These are phyloP conservation scores for Circinella umbellata DNA, from an alignment of 371 early-diverging fungal genomes.

Conservation along the genomic window DNA sequence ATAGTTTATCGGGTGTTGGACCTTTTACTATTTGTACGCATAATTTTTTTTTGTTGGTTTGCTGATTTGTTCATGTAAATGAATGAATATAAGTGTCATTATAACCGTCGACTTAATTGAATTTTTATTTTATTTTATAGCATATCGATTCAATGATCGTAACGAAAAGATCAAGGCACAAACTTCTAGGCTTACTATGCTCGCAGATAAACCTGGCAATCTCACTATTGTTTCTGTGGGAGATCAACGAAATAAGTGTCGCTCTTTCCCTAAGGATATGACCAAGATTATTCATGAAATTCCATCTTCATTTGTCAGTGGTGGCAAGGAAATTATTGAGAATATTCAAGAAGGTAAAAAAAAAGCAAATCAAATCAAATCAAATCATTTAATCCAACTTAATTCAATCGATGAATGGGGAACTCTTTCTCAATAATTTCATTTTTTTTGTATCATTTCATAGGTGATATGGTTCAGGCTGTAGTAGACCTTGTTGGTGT, in stretches of 20 bases:
- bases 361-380: too few species aligned
- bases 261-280: conserved; percentile 46
- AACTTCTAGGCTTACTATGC: conserved; percentile 36
- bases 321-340: conserved; percentile 53
- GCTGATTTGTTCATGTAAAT: not conserved
- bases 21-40: conserved; percentile 44
- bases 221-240: conserved; percentile 57
- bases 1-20: conserved; percentile 44
- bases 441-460: not conserved
- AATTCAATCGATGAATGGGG: not conserved
- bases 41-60: not conserved
- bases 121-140: conserved; percentile 16
- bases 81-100: not conserved
- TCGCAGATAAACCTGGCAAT: conserved; percentile 61
- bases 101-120: not conserved
- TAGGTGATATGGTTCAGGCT: conserved; percentile 57
- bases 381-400: too few species aligned
- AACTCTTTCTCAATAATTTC: not conserved
- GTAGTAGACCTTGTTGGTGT: conserved; percentile 52
- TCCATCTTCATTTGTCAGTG: conserved; percentile 53
- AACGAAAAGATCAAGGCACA: conserved; percentile 35
- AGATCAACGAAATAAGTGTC: conserved; percentile 56
- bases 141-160: conserved; percentile 49
- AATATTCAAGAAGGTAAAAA: conserved; percentile 53
- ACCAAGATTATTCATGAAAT: conserved; percentile 47